A percentile compares a stretch with the other conserved stretches of the same genome.
Conservation (phyloP, 106 monocot genomes). For the Phalaenopsis aphrodite region DNA sequence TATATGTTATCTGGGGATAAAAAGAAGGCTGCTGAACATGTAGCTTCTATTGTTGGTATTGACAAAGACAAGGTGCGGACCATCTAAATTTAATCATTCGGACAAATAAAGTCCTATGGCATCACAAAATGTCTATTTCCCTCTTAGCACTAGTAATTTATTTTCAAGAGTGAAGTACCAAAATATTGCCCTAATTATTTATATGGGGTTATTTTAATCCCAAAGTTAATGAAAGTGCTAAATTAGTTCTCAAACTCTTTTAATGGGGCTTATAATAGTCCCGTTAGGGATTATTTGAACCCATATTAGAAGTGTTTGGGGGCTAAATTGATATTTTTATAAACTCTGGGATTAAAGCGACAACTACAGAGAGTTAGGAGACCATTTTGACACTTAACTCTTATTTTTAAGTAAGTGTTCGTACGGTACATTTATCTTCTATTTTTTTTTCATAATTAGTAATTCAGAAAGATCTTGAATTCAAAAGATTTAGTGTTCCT, state of each 20-base stretch:
- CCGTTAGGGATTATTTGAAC: too few relatives aligned
- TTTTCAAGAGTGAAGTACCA: background rate
- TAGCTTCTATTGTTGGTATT: conserved; percentile 84
- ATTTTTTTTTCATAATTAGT: background rate
- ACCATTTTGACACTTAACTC: too few relatives aligned
- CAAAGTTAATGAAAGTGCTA: too few relatives aligned
- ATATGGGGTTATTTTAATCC: too few relatives aligned
- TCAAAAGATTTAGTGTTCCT: background rate
- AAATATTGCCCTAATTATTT: too few relatives aligned
- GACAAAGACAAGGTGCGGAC: conserved; percentile 60
- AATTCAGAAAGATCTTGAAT: background rate
- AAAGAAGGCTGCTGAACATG: conserved; percentile 68
- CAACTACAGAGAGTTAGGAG: too few relatives aligned
- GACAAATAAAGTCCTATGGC: background rate
- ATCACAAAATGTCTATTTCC: background rate
- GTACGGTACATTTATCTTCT: background rate
- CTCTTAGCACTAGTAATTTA: background rate
- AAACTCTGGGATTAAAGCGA: too few relatives aligned
- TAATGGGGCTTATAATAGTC: too few relatives aligned
- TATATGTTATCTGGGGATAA: conserved; percentile 98
- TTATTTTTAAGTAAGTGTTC: background rate
- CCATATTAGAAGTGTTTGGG: too few relatives aligned
- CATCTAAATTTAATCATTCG: background rate
- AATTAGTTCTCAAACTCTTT: too few relatives aligned
- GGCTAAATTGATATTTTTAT: too few relatives aligned